Percentiles rank a stretch among this genome's conserved stretches.
phyloP scores from a whole-genome alignment of 306 rosid species.

The Prunus mume region DNA sequence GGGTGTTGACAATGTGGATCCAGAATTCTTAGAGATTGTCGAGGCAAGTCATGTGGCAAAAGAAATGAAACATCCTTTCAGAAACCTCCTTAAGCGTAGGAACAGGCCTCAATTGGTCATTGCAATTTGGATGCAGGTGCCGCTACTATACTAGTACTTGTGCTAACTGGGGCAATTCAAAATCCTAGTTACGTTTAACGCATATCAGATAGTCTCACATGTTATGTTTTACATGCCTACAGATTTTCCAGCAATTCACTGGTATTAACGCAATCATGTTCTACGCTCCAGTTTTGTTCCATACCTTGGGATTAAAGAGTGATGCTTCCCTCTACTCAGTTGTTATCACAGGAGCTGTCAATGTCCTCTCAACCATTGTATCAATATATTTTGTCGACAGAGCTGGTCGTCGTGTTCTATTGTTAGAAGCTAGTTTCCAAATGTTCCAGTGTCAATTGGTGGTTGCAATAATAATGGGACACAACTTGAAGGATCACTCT shows the following conservation, averaged over 20 bases:
- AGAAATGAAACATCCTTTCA: constrained; percentile 38
- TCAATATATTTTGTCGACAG: constrained; percentile 50
- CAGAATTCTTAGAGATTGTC: constrained; percentile 49
- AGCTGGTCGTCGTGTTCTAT: constrained; percentile 42
- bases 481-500: constrained; percentile 38
- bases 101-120: constrained; percentile 57
- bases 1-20: constrained; percentile 45
- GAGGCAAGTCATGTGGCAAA: constrained; percentile 48
- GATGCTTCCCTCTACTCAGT: constrained; percentile 59
- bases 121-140: constrained; percentile 43
- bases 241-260: constrained; percentile 68
- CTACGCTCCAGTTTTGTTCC: constrained; percentile 66
- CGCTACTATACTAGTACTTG: no score
- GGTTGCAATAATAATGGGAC: constrained; percentile 43
- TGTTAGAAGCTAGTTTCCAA: constrained; percentile 59
- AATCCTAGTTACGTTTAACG: no score
- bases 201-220: no score
- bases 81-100: constrained; percentile 35
- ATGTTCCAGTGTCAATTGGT: constrained; percentile 59
- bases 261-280: constrained; percentile 75
- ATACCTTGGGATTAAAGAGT: constrained; percentile 43
- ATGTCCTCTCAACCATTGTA: constrained; percentile 52
- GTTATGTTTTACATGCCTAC: neutral
- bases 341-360: constrained; percentile 62
- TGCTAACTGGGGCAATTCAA: no score